phyloP scores from a whole-genome alignment of 2,329 filamentous ascomycete genomes.

The Colletotrichum aenigma region DNA sequence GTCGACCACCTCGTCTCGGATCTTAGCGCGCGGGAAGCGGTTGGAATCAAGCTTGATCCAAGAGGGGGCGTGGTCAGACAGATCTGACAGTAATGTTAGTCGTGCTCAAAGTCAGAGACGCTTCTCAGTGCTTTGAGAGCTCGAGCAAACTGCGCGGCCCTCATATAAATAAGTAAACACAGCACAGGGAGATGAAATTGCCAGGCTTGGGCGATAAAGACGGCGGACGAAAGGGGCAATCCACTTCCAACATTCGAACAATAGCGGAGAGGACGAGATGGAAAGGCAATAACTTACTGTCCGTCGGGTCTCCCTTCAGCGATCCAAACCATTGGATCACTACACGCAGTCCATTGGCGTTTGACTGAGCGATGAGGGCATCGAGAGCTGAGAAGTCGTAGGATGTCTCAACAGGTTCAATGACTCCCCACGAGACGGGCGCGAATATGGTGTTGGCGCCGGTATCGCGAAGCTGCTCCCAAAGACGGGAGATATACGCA shows the following conservation, averaged over 20 bases:
- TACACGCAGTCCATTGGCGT: slow-evolving; percentile 8
- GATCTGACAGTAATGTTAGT: not conserved
- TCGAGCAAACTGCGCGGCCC: not conserved
- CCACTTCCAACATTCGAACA: too few relatives aligned
- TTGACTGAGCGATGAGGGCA: slow-evolving; percentile 24
- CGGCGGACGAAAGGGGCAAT: not conserved
- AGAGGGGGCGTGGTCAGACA: not conserved
- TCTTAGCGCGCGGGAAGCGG: not conserved
- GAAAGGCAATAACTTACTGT: not conserved
- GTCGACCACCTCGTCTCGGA: not conserved
- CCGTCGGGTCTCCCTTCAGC: not conserved
- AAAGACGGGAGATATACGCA: slow-evolving; percentile 24
- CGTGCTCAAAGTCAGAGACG: too few relatives aligned
- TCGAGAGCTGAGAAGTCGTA: slow-evolving; percentile 32
- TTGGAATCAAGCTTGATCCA: not conserved
- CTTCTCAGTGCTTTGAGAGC: not conserved
- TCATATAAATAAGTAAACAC: not conserved
- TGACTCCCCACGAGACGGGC: slow-evolving; percentile 32
- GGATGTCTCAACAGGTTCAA: slow-evolving; percentile 31
- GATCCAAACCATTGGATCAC: not conserved
- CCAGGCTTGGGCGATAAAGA: not conserved
- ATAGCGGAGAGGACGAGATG: not conserved
- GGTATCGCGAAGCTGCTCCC: slow-evolving; percentile 24
- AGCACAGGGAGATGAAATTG: not conserved
- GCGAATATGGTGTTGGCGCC: slow-evolving; percentile 34